Evolutionary conservation across 176 grass and related monocot genomes (phyloP), one percentile per base, ranked within the genome.

Genomic region (Triticum turgidum): DNA sequence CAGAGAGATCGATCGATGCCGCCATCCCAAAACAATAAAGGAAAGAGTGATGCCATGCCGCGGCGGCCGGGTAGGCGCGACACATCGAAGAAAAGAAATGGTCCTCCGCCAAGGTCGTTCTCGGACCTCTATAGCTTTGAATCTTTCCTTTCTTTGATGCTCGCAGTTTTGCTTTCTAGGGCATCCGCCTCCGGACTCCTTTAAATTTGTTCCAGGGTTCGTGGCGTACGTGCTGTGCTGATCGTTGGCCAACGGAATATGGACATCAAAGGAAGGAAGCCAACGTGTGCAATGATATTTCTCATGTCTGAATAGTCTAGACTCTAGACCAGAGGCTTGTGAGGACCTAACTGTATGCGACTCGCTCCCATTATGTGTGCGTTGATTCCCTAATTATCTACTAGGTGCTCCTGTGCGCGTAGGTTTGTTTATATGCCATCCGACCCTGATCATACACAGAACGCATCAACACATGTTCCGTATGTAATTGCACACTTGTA

Each of bases 211-310:
- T 42, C 21, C 0, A 41, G 1, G 9, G 39, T 3, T 44, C 33
- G 8, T 5, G 54, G 66, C 59, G 49, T 76, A 58, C 73, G 84
- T 87, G 80, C 45, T 87, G 84, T 86, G 84, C 58, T 86, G 73
- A 79, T 87, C 21, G 5, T 41, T 38, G 25, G 30, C 44, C 47
- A 49, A 49, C 45, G 4, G 12, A 49, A 49, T 1, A 1, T 0
- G 44, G 44, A 45, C 44, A 45, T 45, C 0, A 45, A 45, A 45
- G 44, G 44, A 45, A 3, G 44, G 45, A 47, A 13, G 1, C 45
- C 45, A 51, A 51, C 51, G 15, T 54, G 49, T 0, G 49, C 49
- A 17, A 17, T 1, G 13, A 17, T 52, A 52, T 52, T 52, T 52
- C 18, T 70, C 34, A 38, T 38, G 34, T 38, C 33, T 70, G 67